Percentiles rank a stretch among this genome's conserved stretches.
Conservation (phyloP, 2,329 filamentous ascomycete genomes). For the Dothistroma septosporum region DNA sequence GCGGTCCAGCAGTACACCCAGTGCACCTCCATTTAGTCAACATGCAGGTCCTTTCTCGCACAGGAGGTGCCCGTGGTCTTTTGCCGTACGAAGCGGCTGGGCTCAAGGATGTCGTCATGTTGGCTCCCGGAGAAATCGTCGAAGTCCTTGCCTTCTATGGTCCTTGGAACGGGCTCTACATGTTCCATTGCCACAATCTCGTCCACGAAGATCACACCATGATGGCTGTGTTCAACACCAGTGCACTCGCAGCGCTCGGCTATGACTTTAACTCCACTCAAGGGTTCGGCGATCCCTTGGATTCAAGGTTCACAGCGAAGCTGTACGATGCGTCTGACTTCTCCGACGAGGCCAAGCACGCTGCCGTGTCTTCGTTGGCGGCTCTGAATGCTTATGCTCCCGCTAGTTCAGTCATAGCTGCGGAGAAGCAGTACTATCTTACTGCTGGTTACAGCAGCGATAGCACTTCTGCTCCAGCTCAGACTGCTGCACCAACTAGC, state of each 20-base stretch:
- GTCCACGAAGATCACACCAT: constrained; percentile 45
- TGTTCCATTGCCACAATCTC: constrained; percentile 41
- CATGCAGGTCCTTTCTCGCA: constrained; percentile 52
- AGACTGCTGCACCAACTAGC: constrained; percentile 20
- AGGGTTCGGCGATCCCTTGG: constrained; percentile 25
- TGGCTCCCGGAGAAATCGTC: constrained; percentile 50
- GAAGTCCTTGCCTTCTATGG: constrained; percentile 50
- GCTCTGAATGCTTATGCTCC: constrained; percentile 27
- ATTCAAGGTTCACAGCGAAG: constrained; percentile 21
- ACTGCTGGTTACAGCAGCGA: constrained; percentile 27
- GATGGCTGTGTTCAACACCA: constrained; percentile 45
- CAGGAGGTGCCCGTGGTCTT: constrained; percentile 43
- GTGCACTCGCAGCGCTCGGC: constrained; percentile 33
- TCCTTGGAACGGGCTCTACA: constrained; percentile 52
- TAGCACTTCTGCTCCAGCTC: constrained; percentile 5
- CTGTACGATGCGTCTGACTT: constrained; percentile 16
- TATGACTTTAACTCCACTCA: constrained; percentile 26
- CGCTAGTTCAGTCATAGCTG: constrained; percentile 21
- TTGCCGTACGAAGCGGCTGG: constrained; percentile 52
- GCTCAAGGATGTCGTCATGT: constrained; percentile 57
- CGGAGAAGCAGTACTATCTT: constrained; percentile 25
- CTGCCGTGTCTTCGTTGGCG: constrained; percentile 24
- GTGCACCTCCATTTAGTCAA: constrained; percentile 58
- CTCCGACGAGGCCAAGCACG: constrained; percentile 15
- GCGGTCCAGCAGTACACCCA: constrained; percentile 52